These are phyloP conservation scores for Trypanosoma vivax DNA, from an alignment of 208 protist genomes.

Conservation along the genomic window DNA sequence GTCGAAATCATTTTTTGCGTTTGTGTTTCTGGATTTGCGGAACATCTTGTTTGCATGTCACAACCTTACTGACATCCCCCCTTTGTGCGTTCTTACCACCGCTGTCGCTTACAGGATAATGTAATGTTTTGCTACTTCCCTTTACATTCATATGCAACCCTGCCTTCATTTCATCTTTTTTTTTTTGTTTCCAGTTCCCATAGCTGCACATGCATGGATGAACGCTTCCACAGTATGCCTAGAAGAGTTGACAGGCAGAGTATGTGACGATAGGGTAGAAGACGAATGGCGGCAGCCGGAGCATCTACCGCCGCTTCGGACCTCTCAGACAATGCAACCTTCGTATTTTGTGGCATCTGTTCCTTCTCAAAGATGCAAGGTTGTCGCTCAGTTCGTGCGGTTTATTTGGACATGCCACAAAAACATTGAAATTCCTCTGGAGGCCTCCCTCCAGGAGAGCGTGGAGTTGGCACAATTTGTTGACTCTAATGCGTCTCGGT, in stretches of 20 bases:
- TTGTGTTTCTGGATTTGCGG: background rate
- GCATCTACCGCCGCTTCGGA: background rate
- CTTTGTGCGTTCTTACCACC: background rate
- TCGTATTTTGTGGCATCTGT: background rate
- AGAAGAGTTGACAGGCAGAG: too few species aligned
- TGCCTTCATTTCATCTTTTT: conserved; percentile 4
- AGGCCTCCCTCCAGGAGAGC: conserved; percentile 6
- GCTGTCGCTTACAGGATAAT: background rate
- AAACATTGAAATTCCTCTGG: conserved; percentile 11
- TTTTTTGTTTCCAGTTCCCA: background rate
- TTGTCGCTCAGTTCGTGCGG: conserved; percentile 4
- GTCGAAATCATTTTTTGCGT: background rate
- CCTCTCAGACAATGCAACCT: too few species aligned
- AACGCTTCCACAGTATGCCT: too few species aligned
- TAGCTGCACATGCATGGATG: too few species aligned
- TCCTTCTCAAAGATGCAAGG: background rate
- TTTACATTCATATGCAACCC: background rate
- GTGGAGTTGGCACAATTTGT: conserved; percentile 20
- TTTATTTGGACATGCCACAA: conserved; percentile 12
- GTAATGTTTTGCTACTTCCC: conserved; percentile 1
- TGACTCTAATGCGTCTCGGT: background rate
- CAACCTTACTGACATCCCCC: background rate
- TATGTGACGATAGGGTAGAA: background rate
- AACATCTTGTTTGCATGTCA: background rate
- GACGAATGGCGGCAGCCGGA: background rate